Base-by-base conservation (phyloP, 129 eudicot genomes). In the Ambrosia artemisiifolia region DNA sequence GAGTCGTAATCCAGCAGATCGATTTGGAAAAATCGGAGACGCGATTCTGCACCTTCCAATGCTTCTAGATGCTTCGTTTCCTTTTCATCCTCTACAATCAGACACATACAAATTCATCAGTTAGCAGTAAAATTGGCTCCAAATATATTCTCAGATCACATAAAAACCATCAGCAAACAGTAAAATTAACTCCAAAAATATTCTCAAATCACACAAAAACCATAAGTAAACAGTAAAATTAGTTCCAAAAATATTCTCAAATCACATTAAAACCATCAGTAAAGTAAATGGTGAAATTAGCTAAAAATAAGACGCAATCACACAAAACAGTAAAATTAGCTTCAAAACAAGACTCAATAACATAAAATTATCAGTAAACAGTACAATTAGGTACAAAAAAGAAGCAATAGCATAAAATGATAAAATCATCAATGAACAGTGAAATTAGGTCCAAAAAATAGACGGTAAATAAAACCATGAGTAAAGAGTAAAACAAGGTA, bases 1-100 rank as follows among this genome's bases (percentile, higher is more conserved):
- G 98, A 94, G 44, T 87, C 95, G 59, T 87, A 90, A 38, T 94
- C 75, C 28, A 94, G 89, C 17, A 94, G 84, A 84, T 90, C 95
- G 48, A 94, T 90, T 34, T 90, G 95, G 75, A 87, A 94, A 33
- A 94, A 84, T 7, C 82, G 92, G 64, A 89, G 95, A 50, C 88
- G 90, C 3, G 96, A 86, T 73, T 90, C 75, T 0, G 93, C 96
- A 67, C 95, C 92, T 51, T 90, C 89, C 53, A 94, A 56, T 13
- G 83, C 81, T 73, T 80, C 53, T 65, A 93, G 85, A 63, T 93
- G 96, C 79, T 93, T 90, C 50, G 96, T 93, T 73, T 93, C 98
- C 60, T 75, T 83, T 75, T 87, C 96, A 50, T 93, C 88, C 19
- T 85, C 96, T 93, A 63, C 51, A 63, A 11, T 17, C 4, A 2